phyloP scores from a whole-genome alignment of 805 yeast genomes.

The Yarrowia keelungensis region DNA sequence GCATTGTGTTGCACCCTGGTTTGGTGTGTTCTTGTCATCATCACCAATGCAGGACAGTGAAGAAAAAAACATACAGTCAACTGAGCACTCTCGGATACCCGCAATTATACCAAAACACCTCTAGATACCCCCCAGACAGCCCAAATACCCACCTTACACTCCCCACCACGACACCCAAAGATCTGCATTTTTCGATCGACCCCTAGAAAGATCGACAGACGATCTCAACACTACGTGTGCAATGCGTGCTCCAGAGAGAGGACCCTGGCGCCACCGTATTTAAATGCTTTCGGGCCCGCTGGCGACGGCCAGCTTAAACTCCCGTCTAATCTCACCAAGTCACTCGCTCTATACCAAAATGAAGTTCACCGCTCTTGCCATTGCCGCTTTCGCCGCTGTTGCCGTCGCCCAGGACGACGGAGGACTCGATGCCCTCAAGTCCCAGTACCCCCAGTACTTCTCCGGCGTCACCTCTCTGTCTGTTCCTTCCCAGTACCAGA shows the following conservation, averaged over 20 bases:
- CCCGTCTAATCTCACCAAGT: conserved; percentile 32
- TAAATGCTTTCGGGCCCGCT: conserved; percentile 10
- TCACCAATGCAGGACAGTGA: background rate
- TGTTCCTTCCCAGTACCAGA: conserved; percentile 28
- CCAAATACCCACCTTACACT: background rate
- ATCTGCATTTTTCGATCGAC: conserved; percentile 30
- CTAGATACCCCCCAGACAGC: background rate
- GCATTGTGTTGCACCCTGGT: background rate
- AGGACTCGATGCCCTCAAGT: conserved; percentile 35
- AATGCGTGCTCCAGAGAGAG: background rate
- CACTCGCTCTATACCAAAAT: conserved; percentile 20
- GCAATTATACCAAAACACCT: background rate
- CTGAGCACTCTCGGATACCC: background rate
- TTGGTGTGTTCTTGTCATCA: no score
- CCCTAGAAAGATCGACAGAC: conserved; percentile 19
- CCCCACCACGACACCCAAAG: background rate
- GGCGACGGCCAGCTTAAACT: conserved; percentile 23
- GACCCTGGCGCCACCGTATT: conserved; percentile 14
- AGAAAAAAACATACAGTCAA: background rate
- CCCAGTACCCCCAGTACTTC: conserved; percentile 37
- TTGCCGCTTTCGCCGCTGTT: conserved; percentile 29
- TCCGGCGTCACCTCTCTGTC: conserved; percentile 32
- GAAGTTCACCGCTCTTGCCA: conserved; percentile 38
- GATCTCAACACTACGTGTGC: conserved; percentile 22
- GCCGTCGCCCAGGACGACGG: conserved; percentile 37